Evolutionary conservation across 331 rosid genomes (phyloP).

Genomic region (Quercus tomentella): DNA sequence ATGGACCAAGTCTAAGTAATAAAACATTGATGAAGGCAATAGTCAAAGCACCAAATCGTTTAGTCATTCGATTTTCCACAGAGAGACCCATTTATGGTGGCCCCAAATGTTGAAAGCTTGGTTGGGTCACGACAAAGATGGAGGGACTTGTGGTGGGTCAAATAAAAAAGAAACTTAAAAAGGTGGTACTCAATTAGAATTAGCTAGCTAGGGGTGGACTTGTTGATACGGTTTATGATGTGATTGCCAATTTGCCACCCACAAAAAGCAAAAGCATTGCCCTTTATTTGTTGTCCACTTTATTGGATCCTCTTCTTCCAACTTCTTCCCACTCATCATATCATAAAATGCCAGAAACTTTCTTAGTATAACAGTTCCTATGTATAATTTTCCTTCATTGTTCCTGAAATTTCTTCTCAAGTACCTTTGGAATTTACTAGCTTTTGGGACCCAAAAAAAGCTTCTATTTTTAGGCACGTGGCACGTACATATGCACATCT

Average conservation of each 20-base stretch:
- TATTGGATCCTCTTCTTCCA: slow-evolving; percentile 21
- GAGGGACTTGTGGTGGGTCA: slow-evolving; percentile 9
- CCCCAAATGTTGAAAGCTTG: not conserved
- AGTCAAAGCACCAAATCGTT: too few relatives aligned
- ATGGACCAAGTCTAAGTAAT: too few relatives aligned
- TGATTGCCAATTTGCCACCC: slow-evolving; percentile 17
- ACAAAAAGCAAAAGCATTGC: slow-evolving; percentile 14
- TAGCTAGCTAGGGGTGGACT: not conserved
- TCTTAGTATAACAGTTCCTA: not conserved
- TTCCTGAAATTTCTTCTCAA: not conserved
- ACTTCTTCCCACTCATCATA: not conserved
- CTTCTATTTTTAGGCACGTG: not conserved
- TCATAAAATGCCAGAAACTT: not conserved
- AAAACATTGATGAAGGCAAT: too few relatives aligned
- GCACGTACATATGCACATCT: not conserved
- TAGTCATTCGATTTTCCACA: too few relatives aligned
- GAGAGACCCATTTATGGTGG: too few relatives aligned
- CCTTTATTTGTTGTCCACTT: slow-evolving; percentile 7
- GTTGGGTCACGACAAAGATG: not conserved
- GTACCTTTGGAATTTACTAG: not conserved
- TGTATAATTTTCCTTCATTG: not conserved
- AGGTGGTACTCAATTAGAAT: not conserved
- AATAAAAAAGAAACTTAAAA: slow-evolving; percentile 8
- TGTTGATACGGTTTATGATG: slow-evolving; percentile 7
- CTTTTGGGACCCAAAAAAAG: not conserved